phyloP scores from a whole-genome alignment of 2,329 filamentous ascomycete genomes.

The Diaporthe sp. region DNA sequence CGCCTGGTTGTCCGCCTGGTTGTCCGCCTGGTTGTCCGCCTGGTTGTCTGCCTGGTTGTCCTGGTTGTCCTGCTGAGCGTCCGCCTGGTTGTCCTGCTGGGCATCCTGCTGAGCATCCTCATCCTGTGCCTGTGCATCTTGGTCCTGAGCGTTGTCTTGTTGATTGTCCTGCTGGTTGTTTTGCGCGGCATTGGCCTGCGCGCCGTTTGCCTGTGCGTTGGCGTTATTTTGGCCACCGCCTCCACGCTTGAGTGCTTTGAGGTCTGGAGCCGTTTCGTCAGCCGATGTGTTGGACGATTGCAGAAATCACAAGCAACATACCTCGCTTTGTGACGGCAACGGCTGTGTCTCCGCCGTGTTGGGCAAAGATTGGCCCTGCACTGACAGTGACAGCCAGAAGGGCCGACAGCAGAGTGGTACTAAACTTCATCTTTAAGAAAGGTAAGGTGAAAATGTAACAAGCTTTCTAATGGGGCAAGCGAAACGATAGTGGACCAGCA shows the following conservation, averaged over 20 bases:
- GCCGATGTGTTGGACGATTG: background rate
- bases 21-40: background rate
- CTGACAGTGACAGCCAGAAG: background rate
- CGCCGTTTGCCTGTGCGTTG: background rate
- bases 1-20: background rate
- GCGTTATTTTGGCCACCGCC: background rate
- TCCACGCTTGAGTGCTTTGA: background rate
- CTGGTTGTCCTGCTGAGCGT: background rate
- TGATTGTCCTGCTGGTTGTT: background rate
- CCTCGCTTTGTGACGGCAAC: background rate
- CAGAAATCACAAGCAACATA: background rate
- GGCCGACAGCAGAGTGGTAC: background rate
- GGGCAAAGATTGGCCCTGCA: background rate
- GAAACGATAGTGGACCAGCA: slow-evolving; percentile 8
- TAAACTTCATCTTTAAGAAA: slow-evolving; percentile 8
- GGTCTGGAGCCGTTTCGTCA: background rate
- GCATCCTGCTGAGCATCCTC: background rate
- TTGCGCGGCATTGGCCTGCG: background rate
- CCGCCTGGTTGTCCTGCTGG: background rate
- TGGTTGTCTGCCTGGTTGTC: background rate
- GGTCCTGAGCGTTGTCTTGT: background rate
- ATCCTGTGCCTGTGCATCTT: background rate
- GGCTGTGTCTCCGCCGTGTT: background rate
- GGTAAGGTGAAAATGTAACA: background rate
- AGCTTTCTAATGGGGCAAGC: background rate